Conservation (phyloP, 805 yeast genomes). For the Saccharomycopsis capsularis region DNA sequence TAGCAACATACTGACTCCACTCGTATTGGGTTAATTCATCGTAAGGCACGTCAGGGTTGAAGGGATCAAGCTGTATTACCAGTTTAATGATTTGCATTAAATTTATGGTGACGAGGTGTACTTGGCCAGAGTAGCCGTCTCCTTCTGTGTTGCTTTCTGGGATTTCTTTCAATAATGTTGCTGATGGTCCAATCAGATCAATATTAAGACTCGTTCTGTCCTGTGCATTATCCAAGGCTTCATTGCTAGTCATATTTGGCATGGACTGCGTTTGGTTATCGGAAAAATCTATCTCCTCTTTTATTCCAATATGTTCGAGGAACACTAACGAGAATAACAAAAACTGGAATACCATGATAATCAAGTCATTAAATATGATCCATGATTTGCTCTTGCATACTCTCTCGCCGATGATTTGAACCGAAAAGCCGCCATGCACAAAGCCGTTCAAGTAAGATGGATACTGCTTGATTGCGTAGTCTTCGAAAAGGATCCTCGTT, state of each 20-base stretch:
- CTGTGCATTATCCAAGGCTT: not conserved
- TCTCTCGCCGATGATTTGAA: constrained; percentile 44
- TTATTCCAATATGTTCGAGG: constrained; percentile 19
- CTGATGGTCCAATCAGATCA: not conserved
- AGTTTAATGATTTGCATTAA: too few species aligned
- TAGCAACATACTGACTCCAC: too few species aligned
- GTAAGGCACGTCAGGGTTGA: too few species aligned
- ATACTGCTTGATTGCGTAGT: constrained; percentile 24
- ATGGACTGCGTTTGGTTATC: not conserved
- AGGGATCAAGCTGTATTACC: too few species aligned
- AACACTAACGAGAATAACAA: constrained; percentile 27
- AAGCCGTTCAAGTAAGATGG: constrained; percentile 23
- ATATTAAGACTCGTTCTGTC: not conserved
- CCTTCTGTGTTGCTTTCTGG: not conserved
- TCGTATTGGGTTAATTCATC: too few species aligned
- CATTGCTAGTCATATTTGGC: not conserved
- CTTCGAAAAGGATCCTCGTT: constrained; percentile 32
- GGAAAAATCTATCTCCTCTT: too few species aligned
- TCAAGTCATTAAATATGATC: constrained; percentile 29
- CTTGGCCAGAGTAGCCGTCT: not conserved
- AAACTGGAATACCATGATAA: constrained; percentile 29
- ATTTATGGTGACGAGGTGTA: not conserved
- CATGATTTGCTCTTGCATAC: constrained; percentile 26
- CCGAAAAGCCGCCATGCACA: constrained; percentile 33
- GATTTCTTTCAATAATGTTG: not conserved